Evolutionary conservation across 148 eudicot genomes (phyloP).

Genomic region (Rhododendron griersonianum): DNA sequence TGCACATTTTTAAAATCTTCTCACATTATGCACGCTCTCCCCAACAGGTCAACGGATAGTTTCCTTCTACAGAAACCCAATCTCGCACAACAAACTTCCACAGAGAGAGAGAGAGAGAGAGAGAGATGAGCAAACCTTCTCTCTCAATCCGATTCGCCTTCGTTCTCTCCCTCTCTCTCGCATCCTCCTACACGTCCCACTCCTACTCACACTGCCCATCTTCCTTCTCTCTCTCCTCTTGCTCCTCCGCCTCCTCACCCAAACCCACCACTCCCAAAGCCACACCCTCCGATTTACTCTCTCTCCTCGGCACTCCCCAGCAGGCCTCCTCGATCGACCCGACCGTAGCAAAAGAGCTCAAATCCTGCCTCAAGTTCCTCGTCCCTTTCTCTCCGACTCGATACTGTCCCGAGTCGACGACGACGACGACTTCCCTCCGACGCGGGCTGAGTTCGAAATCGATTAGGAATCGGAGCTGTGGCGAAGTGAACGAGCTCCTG

Average conservation of each 20-base stretch:
- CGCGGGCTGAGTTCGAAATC: constrained; percentile 16
- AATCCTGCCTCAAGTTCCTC: constrained; percentile 76
- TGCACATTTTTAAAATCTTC: too few species aligned
- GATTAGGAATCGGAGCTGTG: not conserved
- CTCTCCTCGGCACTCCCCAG: constrained; percentile 57
- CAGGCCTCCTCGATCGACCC: constrained; percentile 48
- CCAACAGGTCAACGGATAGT: not conserved
- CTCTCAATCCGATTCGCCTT: constrained; percentile 44
- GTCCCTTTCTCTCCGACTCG: constrained; percentile 45
- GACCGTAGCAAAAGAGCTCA: constrained; percentile 34
- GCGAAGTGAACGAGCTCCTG: constrained; percentile 41
- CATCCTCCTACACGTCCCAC: constrained; percentile 21
- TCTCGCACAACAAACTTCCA: not conserved
- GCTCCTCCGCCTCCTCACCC: constrained; percentile 5
- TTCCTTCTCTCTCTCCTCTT: constrained; percentile 7
- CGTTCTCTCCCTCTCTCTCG: constrained; percentile 45
- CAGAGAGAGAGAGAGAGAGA: not conserved
- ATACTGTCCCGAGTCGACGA: not conserved
- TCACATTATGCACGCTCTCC: not conserved
- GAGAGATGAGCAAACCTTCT: constrained; percentile 18
- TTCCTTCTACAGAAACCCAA: not conserved
- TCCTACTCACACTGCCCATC: constrained; percentile 9
- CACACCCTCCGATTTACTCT: constrained; percentile 58
- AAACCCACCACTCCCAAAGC: constrained; percentile 44
- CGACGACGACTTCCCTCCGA: not conserved